phyloP scores from a whole-genome alignment of 345 rosid species.

The Eucalyptus marginata region DNA sequence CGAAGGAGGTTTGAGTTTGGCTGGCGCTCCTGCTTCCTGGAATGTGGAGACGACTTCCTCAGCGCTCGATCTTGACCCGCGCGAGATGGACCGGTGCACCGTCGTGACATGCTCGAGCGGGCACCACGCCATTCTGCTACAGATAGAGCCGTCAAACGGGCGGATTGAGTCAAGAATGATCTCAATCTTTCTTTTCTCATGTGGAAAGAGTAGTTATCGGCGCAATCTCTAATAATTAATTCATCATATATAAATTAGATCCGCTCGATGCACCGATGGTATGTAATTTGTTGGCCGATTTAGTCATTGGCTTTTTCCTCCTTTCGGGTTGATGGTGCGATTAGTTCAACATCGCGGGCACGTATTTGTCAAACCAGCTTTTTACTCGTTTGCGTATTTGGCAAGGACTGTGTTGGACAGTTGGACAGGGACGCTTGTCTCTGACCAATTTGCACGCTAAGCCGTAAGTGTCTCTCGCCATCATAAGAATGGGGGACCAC shows the following conservation, averaged over 20 bases:
- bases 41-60: not conserved
- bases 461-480: not conserved
- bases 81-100: fast-evolving
- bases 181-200: fast-evolving
- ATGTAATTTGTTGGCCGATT: not conserved
- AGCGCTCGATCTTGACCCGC: not conserved
- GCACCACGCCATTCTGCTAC: not conserved
- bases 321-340: not conserved
- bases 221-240: too few species aligned
- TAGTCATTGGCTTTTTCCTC: not conserved
- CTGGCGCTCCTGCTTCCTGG: not conserved
- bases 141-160: too few species aligned
- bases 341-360: not conserved
- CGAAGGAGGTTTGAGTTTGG: not conserved
- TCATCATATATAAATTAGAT: too few species aligned
- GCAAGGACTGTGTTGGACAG: not conserved
- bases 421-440: not conserved
- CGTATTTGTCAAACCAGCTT: not conserved
- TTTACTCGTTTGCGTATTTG: not conserved
- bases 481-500: not conserved
- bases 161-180: too few species aligned
- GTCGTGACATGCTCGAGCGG: not conserved
- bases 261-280: too few species aligned
- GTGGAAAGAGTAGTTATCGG: too few species aligned
- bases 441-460: not conserved